Evolutionary conservation across 176 grass and related monocot species (phyloP).

Genomic region (Oropetium thomaeum): DNA sequence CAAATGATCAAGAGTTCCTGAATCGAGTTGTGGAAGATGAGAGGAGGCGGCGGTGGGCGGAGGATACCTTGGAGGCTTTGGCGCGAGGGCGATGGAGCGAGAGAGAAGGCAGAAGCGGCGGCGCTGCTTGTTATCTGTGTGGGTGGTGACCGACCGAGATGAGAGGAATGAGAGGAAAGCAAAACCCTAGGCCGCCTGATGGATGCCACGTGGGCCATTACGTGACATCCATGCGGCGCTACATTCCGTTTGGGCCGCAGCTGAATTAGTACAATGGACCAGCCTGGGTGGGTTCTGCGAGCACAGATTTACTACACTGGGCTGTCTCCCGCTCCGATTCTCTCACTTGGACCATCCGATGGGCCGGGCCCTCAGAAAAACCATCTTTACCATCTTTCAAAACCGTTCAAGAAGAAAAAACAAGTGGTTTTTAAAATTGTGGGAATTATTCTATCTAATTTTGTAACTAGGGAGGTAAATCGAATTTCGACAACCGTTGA

Average conservation of each 20-base stretch:
- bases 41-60: neutral
- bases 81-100: neutral
- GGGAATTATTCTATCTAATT: no score
- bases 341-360: no score
- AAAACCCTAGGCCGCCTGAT: neutral
- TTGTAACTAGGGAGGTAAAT: no score
- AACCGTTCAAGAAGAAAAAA: no score
- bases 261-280: neutral
- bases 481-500: no score
- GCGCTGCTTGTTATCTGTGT: neutral
- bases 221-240: neutral
- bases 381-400: no score
- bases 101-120: neutral
- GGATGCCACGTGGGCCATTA: neutral
- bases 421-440: no score
- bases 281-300: neutral
- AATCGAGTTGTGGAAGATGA: neutral
- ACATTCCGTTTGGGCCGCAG: neutral
- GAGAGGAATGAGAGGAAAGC: neutral
- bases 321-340: no score
- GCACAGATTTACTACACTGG: no score
- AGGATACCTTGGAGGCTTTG: neutral
- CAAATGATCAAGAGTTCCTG: neutral
- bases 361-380: no score
- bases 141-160: neutral